phyloP scores from a whole-genome alignment of 1,139 yeast genomes.

The Debaryomyces udenii region DNA sequence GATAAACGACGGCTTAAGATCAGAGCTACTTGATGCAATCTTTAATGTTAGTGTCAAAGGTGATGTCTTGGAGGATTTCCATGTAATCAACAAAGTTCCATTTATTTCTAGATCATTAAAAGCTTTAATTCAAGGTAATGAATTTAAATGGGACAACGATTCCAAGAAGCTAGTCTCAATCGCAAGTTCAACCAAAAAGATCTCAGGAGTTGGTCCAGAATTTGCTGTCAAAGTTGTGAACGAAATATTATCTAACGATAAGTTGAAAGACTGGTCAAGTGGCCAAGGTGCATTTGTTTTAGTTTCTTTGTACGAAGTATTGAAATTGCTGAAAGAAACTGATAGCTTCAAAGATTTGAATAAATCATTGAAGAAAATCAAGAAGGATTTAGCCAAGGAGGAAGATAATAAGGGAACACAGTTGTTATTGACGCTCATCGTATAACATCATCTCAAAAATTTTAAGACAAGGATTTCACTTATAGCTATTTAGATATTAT shows the following conservation, averaged over 20 bases:
- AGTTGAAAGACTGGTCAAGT: conserved; percentile 68
- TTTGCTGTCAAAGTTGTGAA: conserved; percentile 61
- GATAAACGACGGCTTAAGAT: conserved; percentile 48
- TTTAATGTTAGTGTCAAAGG: conserved; percentile 63
- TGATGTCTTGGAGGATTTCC: conserved; percentile 68
- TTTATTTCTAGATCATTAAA: conserved; percentile 78
- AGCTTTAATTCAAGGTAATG: conserved; percentile 74
- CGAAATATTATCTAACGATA: conserved; percentile 45
- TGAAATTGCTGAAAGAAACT: conserved; percentile 33
- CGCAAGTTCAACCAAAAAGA: conserved; percentile 46
- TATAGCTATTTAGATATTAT: too few relatives aligned
- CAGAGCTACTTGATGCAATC: conserved; percentile 56
- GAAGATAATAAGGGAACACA: conserved; percentile 78
- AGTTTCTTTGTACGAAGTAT: conserved; percentile 67
- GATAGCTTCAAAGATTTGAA: conserved; percentile 48
- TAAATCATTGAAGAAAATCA: conserved; percentile 55
- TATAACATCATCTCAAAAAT: conserved; percentile 17
- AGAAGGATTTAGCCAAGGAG: conserved; percentile 52
- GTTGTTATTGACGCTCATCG: conserved; percentile 51
- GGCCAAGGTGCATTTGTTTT: conserved; percentile 83
- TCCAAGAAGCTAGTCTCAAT: conserved; percentile 50
- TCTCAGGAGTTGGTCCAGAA: conserved; percentile 61
- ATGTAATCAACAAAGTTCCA: conserved; percentile 66
- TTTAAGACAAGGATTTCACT: conserved; percentile 2
- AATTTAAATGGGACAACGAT: conserved; percentile 65